Conservation (phyloP, 257 asterid genomes). For the Solanum bulbocastanum region DNA sequence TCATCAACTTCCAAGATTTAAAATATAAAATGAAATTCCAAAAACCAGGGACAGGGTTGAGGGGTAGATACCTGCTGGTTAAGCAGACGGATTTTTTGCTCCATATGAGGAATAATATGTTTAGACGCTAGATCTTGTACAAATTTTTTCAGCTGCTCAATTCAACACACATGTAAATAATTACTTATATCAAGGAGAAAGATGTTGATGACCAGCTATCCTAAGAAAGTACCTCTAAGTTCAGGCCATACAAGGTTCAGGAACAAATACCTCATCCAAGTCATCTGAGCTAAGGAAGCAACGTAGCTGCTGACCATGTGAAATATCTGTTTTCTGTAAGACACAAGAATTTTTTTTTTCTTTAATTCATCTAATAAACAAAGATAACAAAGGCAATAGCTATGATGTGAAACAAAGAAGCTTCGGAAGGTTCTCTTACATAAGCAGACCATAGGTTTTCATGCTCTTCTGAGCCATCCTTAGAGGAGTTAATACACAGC, state of each 20-base stretch:
- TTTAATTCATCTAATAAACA: neutral
- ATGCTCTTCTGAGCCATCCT: conserved; percentile 41
- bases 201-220: neutral
- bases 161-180: conserved; percentile 4
- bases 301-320: conserved; percentile 39
- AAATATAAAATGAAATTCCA: neutral
- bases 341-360: neutral
- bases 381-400: neutral
- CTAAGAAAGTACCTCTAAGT: neutral
- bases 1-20: neutral
- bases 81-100: conserved; percentile 77
- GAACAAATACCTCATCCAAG: conserved; percentile 58
- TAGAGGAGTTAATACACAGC: conserved; percentile 73
- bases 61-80: conserved; percentile 68
- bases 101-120: conserved; percentile 94
- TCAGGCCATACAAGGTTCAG: conserved; percentile 1
- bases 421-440: conserved; percentile 38
- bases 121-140: conserved; percentile 85
- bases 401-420: conserved; percentile 4
- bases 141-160: conserved; percentile 53
- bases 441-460: conserved; percentile 66
- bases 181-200: neutral
- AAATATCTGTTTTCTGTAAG: conserved; percentile 44
- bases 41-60: neutral
- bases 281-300: conserved; percentile 72